phyloP scores from a whole-genome alignment of 106 monocot genomes.

The Acorus calamus region DNA sequence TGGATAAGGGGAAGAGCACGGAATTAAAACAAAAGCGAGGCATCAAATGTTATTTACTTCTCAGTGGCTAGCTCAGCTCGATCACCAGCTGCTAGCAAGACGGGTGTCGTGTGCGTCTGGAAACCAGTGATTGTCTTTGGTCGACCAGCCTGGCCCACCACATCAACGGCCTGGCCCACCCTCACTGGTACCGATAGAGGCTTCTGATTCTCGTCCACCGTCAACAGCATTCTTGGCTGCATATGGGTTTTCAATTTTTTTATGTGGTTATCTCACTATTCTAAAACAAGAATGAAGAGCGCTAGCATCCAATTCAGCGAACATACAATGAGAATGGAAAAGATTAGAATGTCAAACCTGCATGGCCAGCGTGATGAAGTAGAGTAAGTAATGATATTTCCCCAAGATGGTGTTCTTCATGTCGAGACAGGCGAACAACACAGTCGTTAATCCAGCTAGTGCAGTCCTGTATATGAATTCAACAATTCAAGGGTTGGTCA shows the following conservation, averaged over 20 bases:
- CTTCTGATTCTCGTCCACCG: conserved; percentile 90
- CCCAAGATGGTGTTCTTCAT: conserved; percentile 81
- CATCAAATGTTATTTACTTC: conserved; percentile 37
- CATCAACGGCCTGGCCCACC: conserved; percentile 96
- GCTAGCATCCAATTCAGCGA: not conserved
- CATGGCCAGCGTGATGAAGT: conserved; percentile 82
- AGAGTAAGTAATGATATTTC: conserved; percentile 93
- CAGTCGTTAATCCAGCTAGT: conserved; percentile 75
- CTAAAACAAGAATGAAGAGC: not conserved
- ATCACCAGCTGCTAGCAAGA: conserved; percentile 92
- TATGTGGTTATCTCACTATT: too few relatives aligned
- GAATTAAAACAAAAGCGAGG: not conserved
- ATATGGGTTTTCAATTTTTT: not conserved
- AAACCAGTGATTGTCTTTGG: conserved; percentile 97
- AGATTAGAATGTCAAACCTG: conserved; percentile 36
- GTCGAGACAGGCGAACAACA: conserved; percentile 81
- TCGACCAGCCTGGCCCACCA: conserved; percentile 88
- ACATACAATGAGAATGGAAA: not conserved
- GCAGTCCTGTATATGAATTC: conserved; percentile 39
- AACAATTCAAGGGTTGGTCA: not conserved
- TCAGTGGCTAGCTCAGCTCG: conserved; percentile 96
- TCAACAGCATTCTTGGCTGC: conserved; percentile 98
- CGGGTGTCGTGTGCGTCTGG: conserved; percentile 93
- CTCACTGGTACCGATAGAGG: conserved; percentile 79
- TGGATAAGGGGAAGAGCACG: not conserved